phyloP scores from a whole-genome alignment of 2,329 filamentous ascomycete species.

The Talaromyces piceae region DNA sequence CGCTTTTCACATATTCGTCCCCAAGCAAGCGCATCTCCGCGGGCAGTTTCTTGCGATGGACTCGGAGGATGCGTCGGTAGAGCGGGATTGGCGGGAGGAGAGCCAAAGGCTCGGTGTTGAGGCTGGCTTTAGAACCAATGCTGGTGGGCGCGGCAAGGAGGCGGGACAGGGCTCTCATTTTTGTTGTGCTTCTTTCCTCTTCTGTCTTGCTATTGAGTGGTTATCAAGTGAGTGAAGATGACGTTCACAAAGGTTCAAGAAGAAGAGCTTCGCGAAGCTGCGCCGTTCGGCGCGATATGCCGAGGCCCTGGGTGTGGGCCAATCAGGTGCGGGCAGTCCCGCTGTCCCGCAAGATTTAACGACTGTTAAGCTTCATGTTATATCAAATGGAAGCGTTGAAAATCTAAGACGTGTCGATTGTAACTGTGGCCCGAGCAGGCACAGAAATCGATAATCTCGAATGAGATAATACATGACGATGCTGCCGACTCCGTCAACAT shows the following conservation, averaged over 20 bases:
- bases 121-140: constrained; percentile 33
- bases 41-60: constrained; percentile 72
- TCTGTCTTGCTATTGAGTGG: not conserved
- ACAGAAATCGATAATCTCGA: too few relatives aligned
- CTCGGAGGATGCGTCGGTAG: constrained; percentile 78
- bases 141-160: constrained; percentile 35
- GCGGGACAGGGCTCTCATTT: constrained; percentile 30
- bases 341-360: constrained; percentile 9
- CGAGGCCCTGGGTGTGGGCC: constrained; percentile 8
- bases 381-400: not conserved
- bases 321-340: constrained; percentile 15
- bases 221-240: not conserved
- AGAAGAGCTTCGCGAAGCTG: not conserved
- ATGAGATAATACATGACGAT: constrained; percentile 44
- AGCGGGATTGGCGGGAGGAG: constrained; percentile 81
- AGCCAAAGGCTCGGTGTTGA: constrained; percentile 50
- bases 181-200: constrained; percentile 1
- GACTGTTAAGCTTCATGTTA: not conserved
- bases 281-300: constrained; percentile 6
- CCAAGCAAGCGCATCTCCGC: constrained; percentile 70
- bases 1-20: constrained; percentile 86
- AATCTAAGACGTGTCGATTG: not conserved
- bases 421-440: too few relatives aligned
- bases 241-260: not conserved
- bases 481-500: constrained; percentile 90